phyloP scores from a whole-genome alignment of 2,329 filamentous ascomycete genomes.

The Neurospora sp. region DNA sequence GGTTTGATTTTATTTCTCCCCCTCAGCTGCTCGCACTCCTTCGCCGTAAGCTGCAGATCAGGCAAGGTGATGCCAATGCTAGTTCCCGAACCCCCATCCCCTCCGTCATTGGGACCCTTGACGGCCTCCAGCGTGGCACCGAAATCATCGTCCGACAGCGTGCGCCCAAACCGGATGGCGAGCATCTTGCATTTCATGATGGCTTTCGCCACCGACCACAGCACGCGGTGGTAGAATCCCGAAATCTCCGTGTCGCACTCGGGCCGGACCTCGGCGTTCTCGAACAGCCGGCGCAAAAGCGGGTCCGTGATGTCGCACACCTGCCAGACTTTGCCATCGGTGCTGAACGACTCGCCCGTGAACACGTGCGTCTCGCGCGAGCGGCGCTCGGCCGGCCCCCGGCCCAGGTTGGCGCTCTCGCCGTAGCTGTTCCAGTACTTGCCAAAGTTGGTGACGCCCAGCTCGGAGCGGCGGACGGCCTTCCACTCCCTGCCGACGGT shows the following conservation, averaged over 20 bases:
- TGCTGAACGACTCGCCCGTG: conserved; percentile 63
- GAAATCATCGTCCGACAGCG: conserved; percentile 39
- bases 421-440: conserved; percentile 20
- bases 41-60: conserved; percentile 28
- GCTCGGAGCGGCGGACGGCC: conserved; percentile 30
- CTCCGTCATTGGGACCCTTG: conserved; percentile 14
- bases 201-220: conserved; percentile 72
- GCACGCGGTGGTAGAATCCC: conserved; percentile 78
- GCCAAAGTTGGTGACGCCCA: conserved; percentile 18
- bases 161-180: conserved; percentile 48
- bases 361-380: conserved; percentile 60
- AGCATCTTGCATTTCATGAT: conserved; percentile 84
- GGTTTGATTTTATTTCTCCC: conserved; percentile 23
- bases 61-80: conserved; percentile 30
- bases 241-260: conserved; percentile 53
- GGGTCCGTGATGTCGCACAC: conserved; percentile 86
- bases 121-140: conserved; percentile 28
- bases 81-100: conserved; percentile 15
- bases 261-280: conserved; percentile 48
- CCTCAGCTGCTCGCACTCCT: conserved; percentile 25
- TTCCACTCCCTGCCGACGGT: conserved; percentile 40
- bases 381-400: conserved; percentile 12
- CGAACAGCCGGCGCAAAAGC: conserved; percentile 55
- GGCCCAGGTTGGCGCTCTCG: conserved; percentile 12
- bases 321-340: conserved; percentile 88